Percentiles rank a stretch among this genome's conserved stretches.
Conservation (phyloP, 176 grass and related monocot genomes). For the Phoenix dactylifera region DNA sequence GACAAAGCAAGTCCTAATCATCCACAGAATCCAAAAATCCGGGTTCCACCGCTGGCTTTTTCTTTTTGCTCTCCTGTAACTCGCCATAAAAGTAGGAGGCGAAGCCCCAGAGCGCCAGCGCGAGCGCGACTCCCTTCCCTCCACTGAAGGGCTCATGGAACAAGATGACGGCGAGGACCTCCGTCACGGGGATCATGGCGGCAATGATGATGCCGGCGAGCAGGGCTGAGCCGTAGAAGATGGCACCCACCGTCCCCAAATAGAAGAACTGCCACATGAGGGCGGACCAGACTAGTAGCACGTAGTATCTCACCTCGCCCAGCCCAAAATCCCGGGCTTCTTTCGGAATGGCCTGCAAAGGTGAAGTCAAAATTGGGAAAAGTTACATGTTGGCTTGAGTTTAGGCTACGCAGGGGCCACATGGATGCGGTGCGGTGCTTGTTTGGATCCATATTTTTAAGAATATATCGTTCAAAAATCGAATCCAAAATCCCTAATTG, state of each 20-base stretch:
- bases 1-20: too few relatives aligned
- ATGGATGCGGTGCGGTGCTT: too few relatives aligned
- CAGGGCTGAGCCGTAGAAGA: conserved; percentile 68
- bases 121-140: conserved; percentile 63
- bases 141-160: conserved; percentile 61
- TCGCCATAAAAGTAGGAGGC: conserved; percentile 83
- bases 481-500: too few relatives aligned
- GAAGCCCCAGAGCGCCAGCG: conserved; percentile 69
- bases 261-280: conserved; percentile 60
- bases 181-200: conserved; percentile 52
- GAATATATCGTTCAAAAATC: too few relatives aligned
- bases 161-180: conserved; percentile 57
- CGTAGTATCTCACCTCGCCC: conserved; percentile 49
- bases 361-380: too few relatives aligned
- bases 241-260: conserved; percentile 57
- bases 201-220: conserved; percentile 64
- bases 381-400: too few relatives aligned
- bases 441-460: too few relatives aligned
- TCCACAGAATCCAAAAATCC: too few relatives aligned
- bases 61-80: conserved; percentile 19
- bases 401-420: too few relatives aligned
- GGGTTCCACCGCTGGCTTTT: not conserved
- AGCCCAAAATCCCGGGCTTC: conserved; percentile 61
- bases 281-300: conserved; percentile 34
- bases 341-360: conserved; percentile 46